These are phyloP conservation scores for Cladorrhinum sp. DNA, from an alignment of 2,329 filamentous ascomycete genomes.

Conservation along the genomic window DNA sequence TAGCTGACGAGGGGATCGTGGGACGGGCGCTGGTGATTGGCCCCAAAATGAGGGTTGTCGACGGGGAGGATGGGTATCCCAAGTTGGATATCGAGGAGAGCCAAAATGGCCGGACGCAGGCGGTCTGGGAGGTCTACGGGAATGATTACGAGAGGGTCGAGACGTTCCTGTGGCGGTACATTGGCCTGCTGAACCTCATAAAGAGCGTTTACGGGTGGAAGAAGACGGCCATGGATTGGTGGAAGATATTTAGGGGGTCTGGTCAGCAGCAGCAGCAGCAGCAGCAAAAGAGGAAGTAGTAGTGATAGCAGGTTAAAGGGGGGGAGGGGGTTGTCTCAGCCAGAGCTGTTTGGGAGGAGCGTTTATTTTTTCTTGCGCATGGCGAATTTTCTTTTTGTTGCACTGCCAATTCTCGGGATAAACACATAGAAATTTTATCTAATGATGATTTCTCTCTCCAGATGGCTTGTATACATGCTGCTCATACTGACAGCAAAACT, in stretches of 20 bases:
- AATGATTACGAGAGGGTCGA: constrained; percentile 29
- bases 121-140: constrained; percentile 59
- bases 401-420: too few species aligned
- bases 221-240: constrained; percentile 34
- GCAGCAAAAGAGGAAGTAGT: background rate
- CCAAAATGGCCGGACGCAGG: constrained; percentile 36
- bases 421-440: too few species aligned
- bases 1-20: constrained; percentile 52
- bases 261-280: background rate
- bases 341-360: too few species aligned
- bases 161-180: constrained; percentile 30
- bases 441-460: too few species aligned
- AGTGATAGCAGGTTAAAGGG: background rate
- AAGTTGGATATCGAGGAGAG: constrained; percentile 12
- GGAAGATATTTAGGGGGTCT: constrained; percentile 12
- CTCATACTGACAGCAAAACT: too few species aligned
- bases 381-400: too few species aligned
- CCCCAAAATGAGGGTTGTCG: constrained; percentile 36
- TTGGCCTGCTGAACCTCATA: constrained; percentile 52
- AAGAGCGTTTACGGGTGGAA: constrained; percentile 51
- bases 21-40: constrained; percentile 52
- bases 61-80: constrained; percentile 36
- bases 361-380: too few species aligned
- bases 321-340: too few species aligned
- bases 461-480: too few species aligned